These are phyloP conservation scores for Fagopyrum homotropicum DNA, from an alignment of 148 eudicot species.

Conservation along the genomic window DNA sequence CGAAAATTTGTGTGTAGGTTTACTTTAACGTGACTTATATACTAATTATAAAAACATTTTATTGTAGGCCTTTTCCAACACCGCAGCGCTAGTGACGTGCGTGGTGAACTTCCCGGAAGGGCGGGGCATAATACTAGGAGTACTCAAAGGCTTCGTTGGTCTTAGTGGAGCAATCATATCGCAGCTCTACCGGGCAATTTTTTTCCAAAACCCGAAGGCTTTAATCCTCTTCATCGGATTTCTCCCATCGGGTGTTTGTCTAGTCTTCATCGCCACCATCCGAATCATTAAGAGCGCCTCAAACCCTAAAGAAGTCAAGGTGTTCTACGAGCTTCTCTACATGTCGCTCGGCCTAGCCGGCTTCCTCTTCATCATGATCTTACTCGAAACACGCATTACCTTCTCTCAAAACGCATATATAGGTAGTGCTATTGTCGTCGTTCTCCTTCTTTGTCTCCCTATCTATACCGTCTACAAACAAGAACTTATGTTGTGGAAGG, in stretches of 20 bases:
- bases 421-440: constrained; percentile 10
- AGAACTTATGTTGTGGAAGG: constrained; percentile 4
- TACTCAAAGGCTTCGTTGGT: constrained; percentile 29
- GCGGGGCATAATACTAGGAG: constrained; percentile 25
- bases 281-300: background rate
- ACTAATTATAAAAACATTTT: too few relatives aligned
- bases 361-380: constrained; percentile 24
- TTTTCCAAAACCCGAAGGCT: constrained; percentile 17
- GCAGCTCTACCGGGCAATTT: constrained; percentile 27
- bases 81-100: constrained; percentile 28
- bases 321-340: constrained; percentile 26
- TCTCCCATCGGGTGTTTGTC: constrained; percentile 22
- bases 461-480: constrained; percentile 17
- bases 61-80: constrained; percentile 22
- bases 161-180: constrained; percentile 30
- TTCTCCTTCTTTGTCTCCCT: constrained; percentile 20
- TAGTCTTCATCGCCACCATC: constrained; percentile 18
- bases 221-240: constrained; percentile 27
- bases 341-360: constrained; percentile 28
- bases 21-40: too few relatives aligned
- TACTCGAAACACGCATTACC: constrained; percentile 19
- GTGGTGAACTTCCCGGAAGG: constrained; percentile 31
- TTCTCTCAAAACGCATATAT: constrained; percentile 19
- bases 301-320: constrained; percentile 19
- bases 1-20: too few relatives aligned